These are phyloP conservation scores for Epithele typhae DNA, from an alignment of 768 basidiomycete genomes.

Conservation along the genomic window DNA sequence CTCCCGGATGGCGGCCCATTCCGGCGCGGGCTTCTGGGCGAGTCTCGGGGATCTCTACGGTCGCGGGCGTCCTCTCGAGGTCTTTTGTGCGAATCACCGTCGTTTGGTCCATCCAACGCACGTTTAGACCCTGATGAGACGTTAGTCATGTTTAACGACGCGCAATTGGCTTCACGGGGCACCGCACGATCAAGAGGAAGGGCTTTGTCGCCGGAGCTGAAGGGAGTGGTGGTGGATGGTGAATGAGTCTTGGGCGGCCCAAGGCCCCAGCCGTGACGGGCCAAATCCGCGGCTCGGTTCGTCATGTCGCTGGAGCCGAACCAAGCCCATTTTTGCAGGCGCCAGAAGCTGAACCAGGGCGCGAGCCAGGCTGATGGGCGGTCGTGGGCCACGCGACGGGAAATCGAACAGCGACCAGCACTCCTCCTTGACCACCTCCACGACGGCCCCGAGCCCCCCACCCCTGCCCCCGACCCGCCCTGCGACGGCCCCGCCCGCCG, in stretches of 20 bases:
- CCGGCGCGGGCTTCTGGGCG: constrained; percentile 32
- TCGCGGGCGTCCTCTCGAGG: constrained; percentile 53
- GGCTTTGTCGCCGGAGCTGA: constrained; percentile 10
- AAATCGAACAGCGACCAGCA: constrained; percentile 19
- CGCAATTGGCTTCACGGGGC: constrained; percentile 60
- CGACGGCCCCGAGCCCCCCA: constrained; percentile 5
- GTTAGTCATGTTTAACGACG: constrained; percentile 62
- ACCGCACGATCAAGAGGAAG: constrained; percentile 69
- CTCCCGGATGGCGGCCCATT: constrained; percentile 28
- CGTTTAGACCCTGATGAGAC: constrained; percentile 81
- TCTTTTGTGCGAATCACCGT: constrained; percentile 46
- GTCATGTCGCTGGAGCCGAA: not conserved
- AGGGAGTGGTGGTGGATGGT: constrained; percentile 9
- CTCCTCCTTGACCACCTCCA: too few species aligned
- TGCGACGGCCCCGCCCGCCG: constrained; percentile 12
- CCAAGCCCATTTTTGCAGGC: too few species aligned
- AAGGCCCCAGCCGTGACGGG: too few species aligned
- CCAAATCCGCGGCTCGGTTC: constrained; percentile 1
- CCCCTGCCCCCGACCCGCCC: not conserved
- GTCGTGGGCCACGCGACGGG: constrained; percentile 2
- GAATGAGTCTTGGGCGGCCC: not conserved
- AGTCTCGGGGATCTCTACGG: constrained; percentile 70
- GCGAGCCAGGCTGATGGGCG: too few species aligned
- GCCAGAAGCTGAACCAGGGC: too few species aligned
- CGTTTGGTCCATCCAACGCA: constrained; percentile 57